A percentile compares a stretch with the other conserved stretches of the same genome.
Evolutionary conservation across 768 basidiomycete species (phyloP).

Genomic region (Termitomyces sp.): DNA sequence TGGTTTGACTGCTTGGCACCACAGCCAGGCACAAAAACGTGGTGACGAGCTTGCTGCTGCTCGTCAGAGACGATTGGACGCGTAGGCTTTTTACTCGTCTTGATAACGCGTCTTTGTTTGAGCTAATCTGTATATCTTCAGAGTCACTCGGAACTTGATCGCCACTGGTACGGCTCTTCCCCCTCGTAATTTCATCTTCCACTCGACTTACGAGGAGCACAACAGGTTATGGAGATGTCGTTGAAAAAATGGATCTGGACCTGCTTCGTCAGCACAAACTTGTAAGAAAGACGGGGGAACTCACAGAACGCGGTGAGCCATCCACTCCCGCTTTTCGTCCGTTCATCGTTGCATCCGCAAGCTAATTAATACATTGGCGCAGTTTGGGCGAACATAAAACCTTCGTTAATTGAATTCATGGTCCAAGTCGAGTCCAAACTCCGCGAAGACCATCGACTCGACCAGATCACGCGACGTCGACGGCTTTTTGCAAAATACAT

Average conservation of each 20-base stretch:
- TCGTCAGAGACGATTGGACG: constrained; percentile 34
- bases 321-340: background rate
- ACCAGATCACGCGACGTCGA: constrained; percentile 19
- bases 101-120: background rate
- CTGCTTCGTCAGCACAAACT: constrained; percentile 28
- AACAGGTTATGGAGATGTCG: constrained; percentile 38
- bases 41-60: constrained; percentile 34
- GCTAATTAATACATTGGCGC: background rate
- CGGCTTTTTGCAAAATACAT: constrained; percentile 21
- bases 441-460: constrained; percentile 15
- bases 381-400: constrained; percentile 40
- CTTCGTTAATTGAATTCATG: constrained; percentile 34
- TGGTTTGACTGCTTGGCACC: constrained; percentile 30
- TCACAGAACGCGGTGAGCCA: constrained; percentile 38
- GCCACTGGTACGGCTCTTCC: constrained; percentile 9
- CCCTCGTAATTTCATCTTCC: background rate
- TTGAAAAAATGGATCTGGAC: constrained; percentile 23
- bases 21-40: constrained; percentile 31
- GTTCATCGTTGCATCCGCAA: background rate
- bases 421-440: constrained; percentile 25
- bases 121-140: constrained; percentile 6
- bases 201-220: constrained; percentile 17
- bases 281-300: constrained; percentile 36
- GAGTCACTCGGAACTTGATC: constrained; percentile 17
- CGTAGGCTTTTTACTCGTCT: constrained; percentile 26